phyloP scores from a whole-genome alignment of 192 early-diverging fungal species.

The Mortierella claussenii region DNA sequence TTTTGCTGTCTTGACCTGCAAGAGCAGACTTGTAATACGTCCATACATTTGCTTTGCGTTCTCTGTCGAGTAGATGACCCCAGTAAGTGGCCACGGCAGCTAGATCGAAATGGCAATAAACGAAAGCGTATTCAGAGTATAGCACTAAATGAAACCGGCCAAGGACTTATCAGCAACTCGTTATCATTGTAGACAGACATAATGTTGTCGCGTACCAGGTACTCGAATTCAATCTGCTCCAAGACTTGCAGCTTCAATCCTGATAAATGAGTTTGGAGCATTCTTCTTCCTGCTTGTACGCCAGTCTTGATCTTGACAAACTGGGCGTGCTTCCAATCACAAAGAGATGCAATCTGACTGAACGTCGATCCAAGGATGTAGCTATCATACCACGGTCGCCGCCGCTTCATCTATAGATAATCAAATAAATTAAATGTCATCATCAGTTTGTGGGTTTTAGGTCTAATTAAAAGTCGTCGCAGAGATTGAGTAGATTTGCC shows the following conservation, averaged over 20 bases:
- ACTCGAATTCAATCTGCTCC: constrained; percentile 41
- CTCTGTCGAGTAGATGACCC: constrained; percentile 27
- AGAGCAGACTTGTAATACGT: constrained; percentile 34
- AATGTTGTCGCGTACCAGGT: constrained; percentile 48
- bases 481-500: too few species aligned
- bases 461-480: too few species aligned
- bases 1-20: constrained; percentile 40
- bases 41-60: constrained; percentile 32
- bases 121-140: too few species aligned
- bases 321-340: constrained; percentile 27
- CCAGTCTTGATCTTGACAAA: constrained; percentile 22
- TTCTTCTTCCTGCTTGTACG: neutral
- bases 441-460: too few species aligned
- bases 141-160: too few species aligned
- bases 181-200: too few species aligned
- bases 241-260: constrained; percentile 3
- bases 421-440: too few species aligned
- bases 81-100: constrained; percentile 42
- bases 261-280: neutral
- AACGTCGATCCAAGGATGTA: constrained; percentile 38
- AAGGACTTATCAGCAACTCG: too few species aligned
- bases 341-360: constrained; percentile 9
- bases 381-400: constrained; percentile 29
- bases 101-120: neutral
- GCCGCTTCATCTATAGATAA: constrained; percentile 32